Evolutionary conservation across 169 alveolate genomes (phyloP), one percentile per base, ranked within the genome.

Genomic region (Cryptosporidium viatorum): DNA sequence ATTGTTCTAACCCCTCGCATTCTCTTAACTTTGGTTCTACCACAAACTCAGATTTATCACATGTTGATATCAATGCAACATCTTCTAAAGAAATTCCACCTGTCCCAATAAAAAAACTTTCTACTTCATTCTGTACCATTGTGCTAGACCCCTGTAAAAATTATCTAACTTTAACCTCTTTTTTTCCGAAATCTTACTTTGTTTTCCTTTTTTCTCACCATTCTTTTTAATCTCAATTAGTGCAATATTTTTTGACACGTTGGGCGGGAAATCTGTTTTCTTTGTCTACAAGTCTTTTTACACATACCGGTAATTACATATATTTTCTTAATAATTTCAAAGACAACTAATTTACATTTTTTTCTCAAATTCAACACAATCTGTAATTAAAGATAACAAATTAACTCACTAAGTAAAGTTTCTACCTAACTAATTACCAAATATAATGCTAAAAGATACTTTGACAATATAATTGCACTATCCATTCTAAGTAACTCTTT

Each of bases 1-100:
- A 45, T 10, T 16, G n/a, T 18, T 35, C 48, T 41, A 29, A 33
- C 51, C 3, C 43, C 18, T 4, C 23, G n/a, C 58, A 4, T 8
- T 52, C 89, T 12, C 51, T 80, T 37, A 80, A 48, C 50, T 39
- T 59, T 16, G 89, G 74, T 18, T 80, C 89, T 41, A 80, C 9
- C 16, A 80, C 18, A 39, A 80, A 80, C 45, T 80, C 89, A 21
- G 67, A 23, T 26, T 65, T 60, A 48, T 26, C 35, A 23, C 58
- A 43, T n/a, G 89, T 80, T 21, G 89, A 59, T 14, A 65, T 43
- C 29, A 41, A 31, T 12, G 80, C 52, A 65, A 80, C 39, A 80
- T 31, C 39, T 21, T 59, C 73, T 55, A 48, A 33, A 43, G 89
- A 62, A 16, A 80, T 29, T 14, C 89, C 89, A 37, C 52, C 62